Evolutionary conservation across 257 asterid species (phyloP).

Genomic region (Gynochthodes officinalis): DNA sequence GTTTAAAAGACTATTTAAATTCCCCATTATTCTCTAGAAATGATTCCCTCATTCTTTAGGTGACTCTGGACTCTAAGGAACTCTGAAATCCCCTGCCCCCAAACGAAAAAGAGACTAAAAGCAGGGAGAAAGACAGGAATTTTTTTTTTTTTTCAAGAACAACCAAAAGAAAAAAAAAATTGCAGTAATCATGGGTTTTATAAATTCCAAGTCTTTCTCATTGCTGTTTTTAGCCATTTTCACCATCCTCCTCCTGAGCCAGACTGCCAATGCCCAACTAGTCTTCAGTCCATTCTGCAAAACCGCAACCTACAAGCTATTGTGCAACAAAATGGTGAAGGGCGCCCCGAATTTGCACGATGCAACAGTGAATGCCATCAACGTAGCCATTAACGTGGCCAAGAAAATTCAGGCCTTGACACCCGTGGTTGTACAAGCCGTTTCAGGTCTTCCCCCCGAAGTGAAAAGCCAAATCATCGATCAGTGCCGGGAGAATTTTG

Average conservation of each 20-base stretch:
- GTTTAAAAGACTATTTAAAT: not conserved
- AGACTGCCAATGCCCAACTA: not conserved
- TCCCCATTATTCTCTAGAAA: not conserved
- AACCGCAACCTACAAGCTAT: constrained; percentile 29
- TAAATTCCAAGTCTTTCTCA: constrained; percentile 7
- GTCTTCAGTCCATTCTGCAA: constrained; percentile 40
- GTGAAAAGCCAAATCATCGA: constrained; percentile 12
- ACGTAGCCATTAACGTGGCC: constrained; percentile 23
- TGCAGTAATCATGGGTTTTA: no score
- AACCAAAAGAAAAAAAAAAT: not conserved
- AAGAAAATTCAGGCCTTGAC: constrained; percentile 9
- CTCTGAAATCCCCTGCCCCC: not conserved
- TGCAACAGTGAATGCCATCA: constrained; percentile 38
- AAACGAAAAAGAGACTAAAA: not conserved
- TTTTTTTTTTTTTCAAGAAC: no score
- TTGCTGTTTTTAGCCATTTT: not conserved
- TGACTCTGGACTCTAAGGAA: not conserved
- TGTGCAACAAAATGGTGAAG: constrained; percentile 38
- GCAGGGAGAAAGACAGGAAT: not conserved
- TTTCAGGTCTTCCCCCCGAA: not conserved
- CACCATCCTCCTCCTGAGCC: not conserved
- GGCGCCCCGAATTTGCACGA: constrained; percentile 31
- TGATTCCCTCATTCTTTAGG: not conserved
- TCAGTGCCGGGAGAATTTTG: constrained; percentile 26
- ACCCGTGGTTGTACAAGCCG: constrained; percentile 19